These are phyloP conservation scores for Kazachstania africana DNA, from an alignment of 805 yeast species.

Conservation along the genomic window DNA sequence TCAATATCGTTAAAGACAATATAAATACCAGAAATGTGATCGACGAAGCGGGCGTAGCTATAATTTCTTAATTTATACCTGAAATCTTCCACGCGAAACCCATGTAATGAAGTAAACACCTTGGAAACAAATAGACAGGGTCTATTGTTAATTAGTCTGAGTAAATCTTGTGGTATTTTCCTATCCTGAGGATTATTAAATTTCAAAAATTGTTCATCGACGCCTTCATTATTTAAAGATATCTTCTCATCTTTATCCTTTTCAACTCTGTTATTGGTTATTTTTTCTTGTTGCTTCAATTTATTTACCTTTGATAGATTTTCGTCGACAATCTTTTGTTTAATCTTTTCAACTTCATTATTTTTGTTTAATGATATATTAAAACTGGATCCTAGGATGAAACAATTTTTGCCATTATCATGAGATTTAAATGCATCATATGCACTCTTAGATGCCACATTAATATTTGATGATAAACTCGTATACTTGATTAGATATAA, in stretches of 20 bases:
- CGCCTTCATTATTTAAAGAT: background rate
- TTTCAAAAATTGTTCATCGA: background rate
- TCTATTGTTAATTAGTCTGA: slow-evolving; percentile 39
- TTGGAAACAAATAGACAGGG: slow-evolving; percentile 42
- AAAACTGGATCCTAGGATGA: slow-evolving; percentile 40
- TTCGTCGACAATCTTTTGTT: slow-evolving; percentile 22
- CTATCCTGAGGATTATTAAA: slow-evolving; percentile 5
- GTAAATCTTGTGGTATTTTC: slow-evolving; percentile 38
- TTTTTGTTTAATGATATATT: slow-evolving; percentile 41
- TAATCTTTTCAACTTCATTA: slow-evolving; percentile 27
- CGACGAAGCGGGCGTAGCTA: slow-evolving; percentile 53
- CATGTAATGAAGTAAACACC: slow-evolving; percentile 44
- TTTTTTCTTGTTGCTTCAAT: slow-evolving; percentile 4
- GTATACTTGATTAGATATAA: slow-evolving; percentile 52
- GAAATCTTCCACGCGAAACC: slow-evolving; percentile 47
- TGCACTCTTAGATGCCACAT: slow-evolving; percentile 40
- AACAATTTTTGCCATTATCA: slow-evolving; percentile 30
- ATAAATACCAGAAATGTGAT: slow-evolving; percentile 56
- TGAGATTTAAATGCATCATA: slow-evolving; percentile 32
- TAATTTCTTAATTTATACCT: slow-evolving; percentile 47
- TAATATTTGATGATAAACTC: slow-evolving; percentile 38
- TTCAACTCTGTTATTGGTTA: slow-evolving; percentile 1
- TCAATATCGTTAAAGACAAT: slow-evolving; percentile 45
- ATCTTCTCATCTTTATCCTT: background rate
- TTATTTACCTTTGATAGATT: slow-evolving; percentile 20